Base-by-base conservation (phyloP, 2,329 filamentous ascomycete species). In the Nigrospora sphaerica region DNA sequence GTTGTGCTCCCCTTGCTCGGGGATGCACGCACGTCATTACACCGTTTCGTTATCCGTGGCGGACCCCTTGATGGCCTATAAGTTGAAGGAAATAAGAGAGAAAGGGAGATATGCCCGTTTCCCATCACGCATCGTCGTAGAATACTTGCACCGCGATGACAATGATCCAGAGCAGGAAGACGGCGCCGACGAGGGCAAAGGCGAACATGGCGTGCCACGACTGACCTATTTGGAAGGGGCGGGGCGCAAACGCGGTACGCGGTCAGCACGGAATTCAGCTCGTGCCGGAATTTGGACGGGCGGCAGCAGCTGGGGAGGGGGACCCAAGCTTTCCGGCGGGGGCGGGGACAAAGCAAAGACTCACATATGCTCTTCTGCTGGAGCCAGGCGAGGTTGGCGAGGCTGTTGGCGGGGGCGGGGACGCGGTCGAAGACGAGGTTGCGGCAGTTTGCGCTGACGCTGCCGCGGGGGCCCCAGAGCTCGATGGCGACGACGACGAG, bases 151-250 rank as follows among this genome's bases (percentile, higher is more conserved):
- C 80, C 12, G 80, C 76, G 75, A 85, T 83, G 51, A 83, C 68
- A 71, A 84, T 83, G 56, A 84, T 78, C 81, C 81, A 85, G n/a
- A 85, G 58, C 48, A 83, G 60, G 52, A 84, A 84, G 1, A 83
- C 64, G 16, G 64, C 67, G 0, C 81, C 81, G 2, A 81, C 74
- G 19, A 86, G 62, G 16, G 73, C 73, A 59, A 85, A 81, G 1
- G 80, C 74, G 62, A 84, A 86, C 2, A 78, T 77, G 1, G 82
- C 73, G 54, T 81, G 75, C 82, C 82, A 85, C 38, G 73, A 73
- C 62, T 81, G 77, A 60, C 77, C 76, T 80, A 43, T 32, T 10
- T 14, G 13, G 2, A 32, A 39, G 13, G 12, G 31, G 18, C 9
- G 12, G 42, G 10, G 12, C 33, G 36, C 14, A 18, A 5, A 6